A percentile compares a stretch with the other conserved stretches of the same genome.
Conservation (phyloP, 345 rosid genomes). For the Boechera retrofracta region DNA sequence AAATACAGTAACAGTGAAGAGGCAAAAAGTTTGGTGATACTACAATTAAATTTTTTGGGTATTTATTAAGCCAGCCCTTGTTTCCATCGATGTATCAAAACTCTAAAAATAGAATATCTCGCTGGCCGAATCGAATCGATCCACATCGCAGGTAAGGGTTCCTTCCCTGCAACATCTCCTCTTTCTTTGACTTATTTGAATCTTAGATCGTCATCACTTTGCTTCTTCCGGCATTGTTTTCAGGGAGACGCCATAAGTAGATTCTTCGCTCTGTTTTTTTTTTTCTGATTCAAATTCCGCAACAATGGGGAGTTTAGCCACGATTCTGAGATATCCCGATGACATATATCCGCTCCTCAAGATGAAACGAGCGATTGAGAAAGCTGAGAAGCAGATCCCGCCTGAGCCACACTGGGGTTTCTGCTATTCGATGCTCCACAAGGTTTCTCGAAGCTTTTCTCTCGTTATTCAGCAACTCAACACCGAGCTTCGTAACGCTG, state of each 20-base stretch:
- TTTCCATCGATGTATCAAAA: conserved; percentile 39
- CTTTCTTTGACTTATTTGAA: conserved; percentile 12
- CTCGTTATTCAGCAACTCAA: conserved; percentile 93
- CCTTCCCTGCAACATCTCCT: conserved; percentile 10
- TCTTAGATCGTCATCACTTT: conserved; percentile 23
- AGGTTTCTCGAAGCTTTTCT: conserved; percentile 89
- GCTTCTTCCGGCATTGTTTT: not conserved
- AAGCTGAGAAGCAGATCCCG: conserved; percentile 96
- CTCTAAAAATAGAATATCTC: conserved; percentile 9
- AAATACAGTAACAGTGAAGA: too few species aligned
- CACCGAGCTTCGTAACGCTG: conserved; percentile 82
- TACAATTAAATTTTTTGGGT: too few species aligned
- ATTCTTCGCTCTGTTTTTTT: not conserved
- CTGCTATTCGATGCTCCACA: conserved; percentile 89
- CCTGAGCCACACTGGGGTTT: conserved; percentile 88
- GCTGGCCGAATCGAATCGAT: conserved; percentile 36
- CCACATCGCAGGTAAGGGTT: conserved; percentile 32
- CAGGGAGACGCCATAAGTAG: not conserved
- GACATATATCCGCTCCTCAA: conserved; percentile 89
- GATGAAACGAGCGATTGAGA: conserved; percentile 68
- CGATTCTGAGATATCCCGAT: conserved; percentile 77
- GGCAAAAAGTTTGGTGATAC: too few species aligned
- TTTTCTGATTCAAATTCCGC: conserved; percentile 4
- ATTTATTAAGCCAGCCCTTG: conserved; percentile 5
- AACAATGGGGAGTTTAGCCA: conserved; percentile 74